phyloP scores from a whole-genome alignment of 768 basidiomycete species.

The Tulasnella sp. region DNA sequence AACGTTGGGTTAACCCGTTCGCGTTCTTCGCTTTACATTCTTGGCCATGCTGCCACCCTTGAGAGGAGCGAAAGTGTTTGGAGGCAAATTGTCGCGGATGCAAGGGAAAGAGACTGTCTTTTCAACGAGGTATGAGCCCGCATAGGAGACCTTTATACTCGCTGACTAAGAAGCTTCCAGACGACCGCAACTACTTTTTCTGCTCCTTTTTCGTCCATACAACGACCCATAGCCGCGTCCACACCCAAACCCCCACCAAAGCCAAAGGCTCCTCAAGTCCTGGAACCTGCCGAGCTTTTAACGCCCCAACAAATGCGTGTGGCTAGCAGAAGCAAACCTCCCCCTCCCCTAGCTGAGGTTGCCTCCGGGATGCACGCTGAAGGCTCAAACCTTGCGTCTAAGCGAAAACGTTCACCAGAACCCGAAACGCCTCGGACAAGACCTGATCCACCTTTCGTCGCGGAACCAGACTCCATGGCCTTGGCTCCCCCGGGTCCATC shows the following conservation, averaged over 20 bases:
- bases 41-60: constrained; percentile 86
- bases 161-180: constrained; percentile 1
- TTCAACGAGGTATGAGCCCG: constrained; percentile 50
- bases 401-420: background rate
- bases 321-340: background rate
- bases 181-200: constrained; percentile 7
- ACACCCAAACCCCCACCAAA: background rate
- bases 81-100: constrained; percentile 73
- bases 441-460: background rate
- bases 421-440: background rate
- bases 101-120: constrained; percentile 58
- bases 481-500: background rate
- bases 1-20: constrained; percentile 99
- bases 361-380: background rate
- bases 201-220: background rate
- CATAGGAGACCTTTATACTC: background rate
- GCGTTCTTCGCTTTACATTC: constrained; percentile 86
- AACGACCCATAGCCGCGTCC: background rate
- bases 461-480: background rate
- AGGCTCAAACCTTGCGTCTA: background rate
- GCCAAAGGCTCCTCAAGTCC: background rate
- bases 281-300: background rate
- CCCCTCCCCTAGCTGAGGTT: background rate
- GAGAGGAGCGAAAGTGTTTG: constrained; percentile 80
- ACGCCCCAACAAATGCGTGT: background rate